phyloP scores from a whole-genome alignment of 768 basidiomycete species.

The Kondoa malvinella region DNA sequence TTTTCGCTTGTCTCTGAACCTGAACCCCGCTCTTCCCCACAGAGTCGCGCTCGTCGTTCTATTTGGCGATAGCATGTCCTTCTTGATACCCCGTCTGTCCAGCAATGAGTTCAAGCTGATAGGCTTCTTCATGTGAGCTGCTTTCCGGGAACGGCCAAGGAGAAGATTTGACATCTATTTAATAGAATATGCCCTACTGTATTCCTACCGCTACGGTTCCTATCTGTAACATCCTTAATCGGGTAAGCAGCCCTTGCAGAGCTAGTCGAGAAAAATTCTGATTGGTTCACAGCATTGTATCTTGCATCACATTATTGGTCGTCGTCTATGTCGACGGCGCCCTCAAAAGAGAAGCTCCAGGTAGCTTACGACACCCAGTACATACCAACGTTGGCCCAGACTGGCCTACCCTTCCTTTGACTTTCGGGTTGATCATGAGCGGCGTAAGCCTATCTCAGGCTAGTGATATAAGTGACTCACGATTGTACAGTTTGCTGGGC shows the following conservation, averaged over 20 bases:
- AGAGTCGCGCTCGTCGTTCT: constrained; percentile 78
- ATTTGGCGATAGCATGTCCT: constrained; percentile 66
- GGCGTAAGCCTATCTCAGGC: constrained; percentile 41
- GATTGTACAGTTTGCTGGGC: constrained; percentile 56
- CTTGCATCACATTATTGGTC: constrained; percentile 53
- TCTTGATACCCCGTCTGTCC: constrained; percentile 51
- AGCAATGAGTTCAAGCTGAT: constrained; percentile 57
- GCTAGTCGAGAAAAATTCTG: neutral
- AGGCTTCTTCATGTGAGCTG: constrained; percentile 47
- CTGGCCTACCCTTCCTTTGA: constrained; percentile 49
- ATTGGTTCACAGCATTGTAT: constrained; percentile 39
- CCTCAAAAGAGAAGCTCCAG: constrained; percentile 52
- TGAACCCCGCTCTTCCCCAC: neutral
- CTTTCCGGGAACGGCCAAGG: neutral
- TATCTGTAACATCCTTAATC: constrained; percentile 75
- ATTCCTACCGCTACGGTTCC: constrained; percentile 64
- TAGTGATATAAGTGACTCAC: neutral
- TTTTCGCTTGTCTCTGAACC: neutral
- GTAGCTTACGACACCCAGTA: constrained; percentile 61
- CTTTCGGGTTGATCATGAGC: constrained; percentile 81
- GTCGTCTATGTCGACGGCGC: constrained; percentile 73
- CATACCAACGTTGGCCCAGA: constrained; percentile 48
- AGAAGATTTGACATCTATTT: constrained; percentile 6
- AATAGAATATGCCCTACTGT: constrained; percentile 62
- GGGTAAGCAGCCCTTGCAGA: constrained; percentile 32